phyloP scores from a whole-genome alignment of 1,284 basidiomycete species.

The Kwoniella shivajii region DNA sequence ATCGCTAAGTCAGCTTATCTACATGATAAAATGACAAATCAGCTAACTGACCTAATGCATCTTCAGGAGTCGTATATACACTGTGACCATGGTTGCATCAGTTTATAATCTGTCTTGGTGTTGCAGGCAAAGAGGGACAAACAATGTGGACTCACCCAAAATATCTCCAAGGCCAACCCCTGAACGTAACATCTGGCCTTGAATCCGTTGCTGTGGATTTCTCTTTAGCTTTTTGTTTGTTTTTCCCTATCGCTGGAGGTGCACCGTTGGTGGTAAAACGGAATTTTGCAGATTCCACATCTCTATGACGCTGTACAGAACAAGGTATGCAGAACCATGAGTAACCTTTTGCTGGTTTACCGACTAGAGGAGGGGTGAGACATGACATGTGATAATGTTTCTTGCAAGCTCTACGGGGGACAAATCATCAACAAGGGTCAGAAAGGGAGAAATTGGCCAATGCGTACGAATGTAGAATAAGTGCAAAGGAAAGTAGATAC shows the following conservation, averaged over 20 bases:
- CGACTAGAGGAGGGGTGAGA: conserved; percentile 87
- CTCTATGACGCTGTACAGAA: conserved; percentile 81
- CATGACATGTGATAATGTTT: conserved; percentile 94
- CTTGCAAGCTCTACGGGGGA: conserved; percentile 67
- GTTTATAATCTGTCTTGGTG: not conserved
- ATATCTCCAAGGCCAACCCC: conserved; percentile 89
- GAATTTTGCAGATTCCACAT: conserved; percentile 65
- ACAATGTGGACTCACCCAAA: conserved; percentile 75
- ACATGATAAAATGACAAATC: not conserved
- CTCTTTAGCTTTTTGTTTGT: conserved; percentile 65
- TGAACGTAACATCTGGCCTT: conserved; percentile 71
- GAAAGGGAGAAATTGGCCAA: not conserved
- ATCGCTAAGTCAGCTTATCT: conserved; percentile 11
- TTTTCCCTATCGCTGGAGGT: conserved; percentile 61
- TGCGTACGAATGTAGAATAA: not conserved
- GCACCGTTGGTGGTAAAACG: conserved; percentile 60
- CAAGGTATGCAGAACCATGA: conserved; percentile 97
- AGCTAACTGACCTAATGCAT: conserved; percentile 71
- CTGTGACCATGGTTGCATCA: conserved; percentile 53
- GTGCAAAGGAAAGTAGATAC: conserved; percentile 21
- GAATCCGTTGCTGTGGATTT: conserved; percentile 60
- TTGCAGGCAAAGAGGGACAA: no score
- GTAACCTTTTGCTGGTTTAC: conserved; percentile 94
- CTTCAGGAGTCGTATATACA: conserved; percentile 84
- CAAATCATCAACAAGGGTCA: not conserved